Evolutionary conservation across 75 land plant genomes (phyloP).

Genomic region (Pinus taeda): DNA sequence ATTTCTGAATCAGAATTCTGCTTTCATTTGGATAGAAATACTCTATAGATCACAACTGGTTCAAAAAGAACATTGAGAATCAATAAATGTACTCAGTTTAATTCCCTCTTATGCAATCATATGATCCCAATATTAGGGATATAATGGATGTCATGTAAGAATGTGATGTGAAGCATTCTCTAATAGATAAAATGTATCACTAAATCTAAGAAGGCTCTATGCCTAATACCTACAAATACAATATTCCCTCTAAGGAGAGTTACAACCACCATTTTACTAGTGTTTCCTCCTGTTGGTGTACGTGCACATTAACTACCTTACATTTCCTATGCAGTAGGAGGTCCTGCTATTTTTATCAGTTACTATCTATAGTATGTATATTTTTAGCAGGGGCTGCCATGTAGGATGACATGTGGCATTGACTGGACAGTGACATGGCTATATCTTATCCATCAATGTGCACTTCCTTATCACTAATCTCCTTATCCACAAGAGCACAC

Average conservation of each 20-base stretch:
- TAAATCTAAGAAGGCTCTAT: not conserved
- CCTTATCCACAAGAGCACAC: no score
- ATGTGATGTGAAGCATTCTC: not conserved
- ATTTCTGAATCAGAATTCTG: not conserved
- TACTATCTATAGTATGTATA: no score
- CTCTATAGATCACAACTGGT: not conserved
- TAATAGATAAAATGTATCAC: not conserved
- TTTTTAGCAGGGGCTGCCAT: no score
- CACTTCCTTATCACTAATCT: no score
- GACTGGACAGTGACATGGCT: no score
- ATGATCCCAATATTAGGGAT: not conserved
- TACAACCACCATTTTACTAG: not conserved
- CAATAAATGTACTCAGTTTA: not conserved
- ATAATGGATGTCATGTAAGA: not conserved
- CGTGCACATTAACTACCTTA: no score
- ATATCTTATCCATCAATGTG: no score
- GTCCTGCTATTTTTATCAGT: no score
- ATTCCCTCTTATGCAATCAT: not conserved
- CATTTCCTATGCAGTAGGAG: no score
- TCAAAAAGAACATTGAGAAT: not conserved
- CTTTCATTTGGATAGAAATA: not conserved
- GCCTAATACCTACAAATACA: not conserved
- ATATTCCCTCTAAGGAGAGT: not conserved
- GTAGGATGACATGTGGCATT: no score
- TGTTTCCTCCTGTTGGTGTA: no score